Evolutionary conservation across 2,329 filamentous ascomycete genomes (phyloP), one percentile per base, ranked within the genome.

Genomic region (Trichoderma sp.): DNA sequence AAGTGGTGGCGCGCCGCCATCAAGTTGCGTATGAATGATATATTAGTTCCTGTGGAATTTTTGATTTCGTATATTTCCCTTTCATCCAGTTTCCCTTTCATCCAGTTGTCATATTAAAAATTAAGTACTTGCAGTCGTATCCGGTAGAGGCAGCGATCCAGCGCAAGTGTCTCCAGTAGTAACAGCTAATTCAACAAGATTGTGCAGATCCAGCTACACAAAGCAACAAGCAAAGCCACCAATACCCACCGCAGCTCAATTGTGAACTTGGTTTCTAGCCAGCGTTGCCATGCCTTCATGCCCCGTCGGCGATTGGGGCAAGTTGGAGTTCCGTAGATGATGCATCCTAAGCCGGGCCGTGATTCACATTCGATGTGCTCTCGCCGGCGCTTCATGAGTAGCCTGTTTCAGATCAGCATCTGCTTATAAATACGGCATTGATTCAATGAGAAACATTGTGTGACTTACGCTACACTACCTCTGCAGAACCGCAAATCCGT

Each of bases 301-400:
- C 70, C 76, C 64, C 75, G 77, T 7, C 78, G 78, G 5, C 80
- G 78, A 67, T 86, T 82, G 2, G 77, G 72, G 69, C 86, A 88
- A 2, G 74, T 78, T 0, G 70, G 72, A 4, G 86, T 88, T 27
- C 81, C 83, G 64, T 82, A 84, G 12, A 88, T 81, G 10, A 87
- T 77, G 72, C 86, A 88, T 4, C 86, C 86, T 1, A 88, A 76
- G 1, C 83, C 85, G 0, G 85, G 85, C 0, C 84, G 80, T 22
- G 83, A 84, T 72, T 89, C 86, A 72, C 87, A 90, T 73, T 89
- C 87, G 13, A 85, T 77, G 71, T 90, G 87, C 68, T 88, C 83
- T 67, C 87, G 81, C 17, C 87, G 81, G 45, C 85, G 80, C 70
- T 84, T 83, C 85, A 89, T 89, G 5, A 89, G 75, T 0, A 88